A percentile compares a stretch with the other conserved stretches of the same genome.
Evolutionary conservation across 1,139 yeast species (phyloP).

Genomic region (Suhomyces wounanorum): DNA sequence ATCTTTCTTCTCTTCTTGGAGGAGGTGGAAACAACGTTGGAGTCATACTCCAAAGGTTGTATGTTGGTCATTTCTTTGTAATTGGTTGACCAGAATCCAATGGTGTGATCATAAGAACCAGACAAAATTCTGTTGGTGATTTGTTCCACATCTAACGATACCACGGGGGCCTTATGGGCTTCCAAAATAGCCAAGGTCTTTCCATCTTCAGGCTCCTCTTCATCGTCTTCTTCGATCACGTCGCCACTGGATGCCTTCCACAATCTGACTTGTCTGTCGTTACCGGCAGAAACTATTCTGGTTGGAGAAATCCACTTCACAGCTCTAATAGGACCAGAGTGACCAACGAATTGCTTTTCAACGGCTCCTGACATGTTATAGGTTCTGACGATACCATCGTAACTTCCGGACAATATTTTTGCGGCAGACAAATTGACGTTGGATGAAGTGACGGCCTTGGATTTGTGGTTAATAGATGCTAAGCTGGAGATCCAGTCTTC

Average conservation of each 20-base stretch:
- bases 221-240: slow-evolving; percentile 44
- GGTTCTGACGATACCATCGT: slow-evolving; percentile 91
- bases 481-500: slow-evolving; percentile 96
- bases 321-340: slow-evolving; percentile 79
- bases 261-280: slow-evolving; percentile 83
- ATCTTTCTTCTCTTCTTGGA: slow-evolving; percentile 87
- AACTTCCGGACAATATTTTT: slow-evolving; percentile 82
- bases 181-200: slow-evolving; percentile 79
- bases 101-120: slow-evolving; percentile 78
- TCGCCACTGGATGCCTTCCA: slow-evolving; percentile 73
- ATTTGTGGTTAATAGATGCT: slow-evolving; percentile 45
- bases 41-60: slow-evolving; percentile 56
- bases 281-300: slow-evolving; percentile 80
- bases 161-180: slow-evolving; percentile 89
- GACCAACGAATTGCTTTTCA: slow-evolving; percentile 82
- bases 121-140: slow-evolving; percentile 65
- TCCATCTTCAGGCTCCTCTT: slow-evolving; percentile 63
- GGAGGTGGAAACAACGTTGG: slow-evolving; percentile 64
- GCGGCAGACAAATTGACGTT: slow-evolving; percentile 35
- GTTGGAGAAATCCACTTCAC: slow-evolving; percentile 78
- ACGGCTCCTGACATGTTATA: slow-evolving; percentile 86
- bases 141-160: slow-evolving; percentile 63
- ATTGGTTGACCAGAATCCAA: slow-evolving; percentile 88
- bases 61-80: slow-evolving; percentile 81
- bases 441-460: slow-evolving; percentile 31